Percentiles rank a stretch among this genome's conserved stretches.
These are phyloP conservation scores for Cadophora sp. DNA, from an alignment of 2,329 filamentous ascomycete genomes.

Conservation along the genomic window DNA sequence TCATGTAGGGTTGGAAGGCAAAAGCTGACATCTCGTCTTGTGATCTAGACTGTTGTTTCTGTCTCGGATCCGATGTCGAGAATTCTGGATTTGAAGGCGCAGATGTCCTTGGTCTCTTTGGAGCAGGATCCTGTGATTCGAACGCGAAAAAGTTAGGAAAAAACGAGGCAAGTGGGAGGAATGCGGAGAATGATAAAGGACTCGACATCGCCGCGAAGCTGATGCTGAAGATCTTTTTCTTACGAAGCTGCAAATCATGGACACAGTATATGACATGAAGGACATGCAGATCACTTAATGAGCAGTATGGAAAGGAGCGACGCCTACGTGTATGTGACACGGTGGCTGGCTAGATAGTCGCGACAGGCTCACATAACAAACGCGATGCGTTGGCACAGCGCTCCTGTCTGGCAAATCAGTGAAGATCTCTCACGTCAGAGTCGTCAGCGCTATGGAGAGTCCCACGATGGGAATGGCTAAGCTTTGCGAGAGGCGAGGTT, in stretches of 20 bases:
- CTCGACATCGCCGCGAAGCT: conserved; percentile 1
- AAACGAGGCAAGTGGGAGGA: not conserved
- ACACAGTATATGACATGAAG: not conserved
- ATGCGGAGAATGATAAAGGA: conserved; percentile 5
- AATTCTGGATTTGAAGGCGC: not conserved
- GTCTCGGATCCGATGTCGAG: not conserved
- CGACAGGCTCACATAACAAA: conserved; percentile 9
- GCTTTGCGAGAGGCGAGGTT: conserved; percentile 13
- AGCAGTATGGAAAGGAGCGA: not conserved
- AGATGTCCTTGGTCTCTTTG: not conserved
- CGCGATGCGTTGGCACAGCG: conserved; percentile 8
- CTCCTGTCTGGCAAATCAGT: conserved; percentile 8
- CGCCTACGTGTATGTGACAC: not conserved
- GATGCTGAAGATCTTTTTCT: not conserved
- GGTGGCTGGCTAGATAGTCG: conserved; percentile 9
- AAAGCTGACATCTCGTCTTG: conserved; percentile 8
- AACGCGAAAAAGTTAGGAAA: not conserved
- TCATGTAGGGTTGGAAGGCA: not conserved
- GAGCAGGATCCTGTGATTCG: not conserved
- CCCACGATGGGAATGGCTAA: conserved; percentile 6
- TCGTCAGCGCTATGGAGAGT: conserved; percentile 4
- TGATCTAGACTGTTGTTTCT: not conserved
- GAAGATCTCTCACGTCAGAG: conserved; percentile 15
- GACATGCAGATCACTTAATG: not conserved
- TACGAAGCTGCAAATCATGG: not conserved